A percentile compares a stretch with the other conserved stretches of the same genome.
These are phyloP conservation scores for Cyclaneusma minus DNA, from an alignment of 2,329 filamentous ascomycete genomes.

Conservation along the genomic window DNA sequence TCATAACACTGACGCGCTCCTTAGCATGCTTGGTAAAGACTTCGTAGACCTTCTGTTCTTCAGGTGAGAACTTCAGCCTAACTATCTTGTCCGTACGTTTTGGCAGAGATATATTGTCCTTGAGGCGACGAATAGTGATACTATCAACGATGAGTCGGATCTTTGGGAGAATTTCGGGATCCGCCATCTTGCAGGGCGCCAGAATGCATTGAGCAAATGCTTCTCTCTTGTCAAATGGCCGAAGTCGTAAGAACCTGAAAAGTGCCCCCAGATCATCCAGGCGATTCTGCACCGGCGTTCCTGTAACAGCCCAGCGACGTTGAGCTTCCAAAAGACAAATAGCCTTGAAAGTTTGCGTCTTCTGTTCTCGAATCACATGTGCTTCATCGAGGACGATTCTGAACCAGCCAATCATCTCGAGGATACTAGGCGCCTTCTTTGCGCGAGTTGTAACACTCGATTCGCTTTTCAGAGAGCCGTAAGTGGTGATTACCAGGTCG, in stretches of 20 bases:
- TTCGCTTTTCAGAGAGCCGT: constrained; percentile 75
- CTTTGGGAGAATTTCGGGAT: constrained; percentile 70
- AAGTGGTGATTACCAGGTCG: constrained; percentile 85
- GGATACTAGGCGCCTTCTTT: constrained; percentile 44
- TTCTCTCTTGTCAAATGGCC: constrained; percentile 66
- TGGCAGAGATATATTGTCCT: constrained; percentile 79
- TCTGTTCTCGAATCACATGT: constrained; percentile 80
- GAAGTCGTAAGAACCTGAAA: constrained; percentile 69
- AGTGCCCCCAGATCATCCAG: constrained; percentile 80
- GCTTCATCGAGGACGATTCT: constrained; percentile 89
- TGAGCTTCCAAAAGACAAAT: constrained; percentile 66
- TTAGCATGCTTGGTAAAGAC: constrained; percentile 71
- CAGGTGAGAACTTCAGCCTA: constrained; percentile 56
- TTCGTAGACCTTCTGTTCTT: constrained; percentile 68
- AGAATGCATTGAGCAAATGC: constrained; percentile 71
- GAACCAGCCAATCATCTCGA: constrained; percentile 79
- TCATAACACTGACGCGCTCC: constrained; percentile 64
- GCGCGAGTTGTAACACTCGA: constrained; percentile 45
- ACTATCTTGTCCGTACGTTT: constrained; percentile 57
- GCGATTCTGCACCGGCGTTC: constrained; percentile 88
- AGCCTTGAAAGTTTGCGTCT: constrained; percentile 68
- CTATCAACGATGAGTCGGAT: constrained; percentile 82
- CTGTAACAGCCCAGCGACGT: constrained; percentile 91
- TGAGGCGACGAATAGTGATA: constrained; percentile 81
- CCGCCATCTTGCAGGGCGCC: constrained; percentile 72